Evolutionary conservation across 805 yeast genomes (phyloP).

Genomic region (Ogataea paradorogensis): DNA sequence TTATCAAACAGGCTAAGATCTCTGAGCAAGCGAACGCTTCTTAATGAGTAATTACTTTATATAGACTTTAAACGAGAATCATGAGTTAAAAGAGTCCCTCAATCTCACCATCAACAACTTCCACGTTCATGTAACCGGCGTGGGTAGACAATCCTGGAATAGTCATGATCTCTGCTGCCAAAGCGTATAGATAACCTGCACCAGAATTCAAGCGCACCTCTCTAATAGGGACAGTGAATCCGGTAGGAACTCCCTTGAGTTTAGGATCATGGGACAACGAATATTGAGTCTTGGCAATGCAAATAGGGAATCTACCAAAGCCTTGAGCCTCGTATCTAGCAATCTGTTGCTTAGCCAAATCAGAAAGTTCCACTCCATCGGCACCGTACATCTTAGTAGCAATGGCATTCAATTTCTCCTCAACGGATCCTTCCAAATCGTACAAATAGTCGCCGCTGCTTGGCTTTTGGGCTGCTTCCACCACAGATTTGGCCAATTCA

Average conservation of each 20-base stretch:
- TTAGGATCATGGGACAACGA: constrained; percentile 80
- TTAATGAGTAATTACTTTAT: constrained; percentile 1
- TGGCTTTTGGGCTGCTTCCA: constrained; percentile 51
- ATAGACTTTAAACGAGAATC: neutral
- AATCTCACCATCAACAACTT: constrained; percentile 75
- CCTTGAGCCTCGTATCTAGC: constrained; percentile 70
- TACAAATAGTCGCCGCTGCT: constrained; percentile 48
- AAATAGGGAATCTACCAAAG: constrained; percentile 72
- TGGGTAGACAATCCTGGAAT: constrained; percentile 85
- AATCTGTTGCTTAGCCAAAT: constrained; percentile 67
- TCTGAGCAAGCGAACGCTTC: constrained; percentile 34
- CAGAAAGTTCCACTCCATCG: constrained; percentile 62
- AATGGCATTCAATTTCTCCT: constrained; percentile 62
- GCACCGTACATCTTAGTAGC: constrained; percentile 82
- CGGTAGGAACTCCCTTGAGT: constrained; percentile 80
- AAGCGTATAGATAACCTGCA: constrained; percentile 81
- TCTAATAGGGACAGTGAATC: constrained; percentile 75
- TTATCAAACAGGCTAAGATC: constrained; percentile 65
- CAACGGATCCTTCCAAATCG: constrained; percentile 55
- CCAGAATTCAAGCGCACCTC: constrained; percentile 84
- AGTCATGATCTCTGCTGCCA: constrained; percentile 84
- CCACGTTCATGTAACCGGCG: constrained; percentile 84
- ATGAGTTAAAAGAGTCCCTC: constrained; percentile 63
- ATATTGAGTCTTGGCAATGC: constrained; percentile 85
- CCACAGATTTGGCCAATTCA: constrained; percentile 68